Evolutionary conservation across 208 protist species (phyloP).

Genomic region (Trypanosoma rangeli): DNA sequence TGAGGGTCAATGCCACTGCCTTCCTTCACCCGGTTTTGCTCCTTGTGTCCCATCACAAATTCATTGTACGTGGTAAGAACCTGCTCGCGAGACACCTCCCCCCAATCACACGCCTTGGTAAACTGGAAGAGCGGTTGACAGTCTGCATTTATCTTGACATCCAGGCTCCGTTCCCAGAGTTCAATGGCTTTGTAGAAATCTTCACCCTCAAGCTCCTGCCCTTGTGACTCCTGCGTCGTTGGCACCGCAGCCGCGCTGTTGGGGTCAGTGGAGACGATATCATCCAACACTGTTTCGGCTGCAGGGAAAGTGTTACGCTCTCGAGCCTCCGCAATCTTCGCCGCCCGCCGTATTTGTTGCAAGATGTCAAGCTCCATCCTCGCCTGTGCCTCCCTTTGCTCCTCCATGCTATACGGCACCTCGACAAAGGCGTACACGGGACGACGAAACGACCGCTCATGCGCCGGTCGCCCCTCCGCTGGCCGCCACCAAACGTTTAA

Average conservation of each 20-base stretch:
- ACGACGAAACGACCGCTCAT: conserved; percentile 37
- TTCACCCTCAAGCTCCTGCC: conserved; percentile 17
- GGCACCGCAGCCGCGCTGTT: not conserved
- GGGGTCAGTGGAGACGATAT: conserved; percentile 11
- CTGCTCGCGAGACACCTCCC: conserved; percentile 18
- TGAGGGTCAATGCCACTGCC: not conserved
- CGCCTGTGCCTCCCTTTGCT: conserved; percentile 43
- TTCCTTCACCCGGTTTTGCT: not conserved
- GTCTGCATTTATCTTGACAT: not conserved
- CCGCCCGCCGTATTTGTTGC: conserved; percentile 36
- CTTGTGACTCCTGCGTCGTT: not conserved
- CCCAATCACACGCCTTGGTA: conserved; percentile 15
- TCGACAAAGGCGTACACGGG: conserved; percentile 64
- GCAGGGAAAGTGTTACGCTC: conserved; percentile 29
- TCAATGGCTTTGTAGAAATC: conserved; percentile 25
- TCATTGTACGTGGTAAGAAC: conserved; percentile 18
- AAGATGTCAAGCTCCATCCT: conserved; percentile 48
- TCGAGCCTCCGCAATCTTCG: conserved; percentile 46
- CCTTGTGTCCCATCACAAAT: conserved; percentile 14
- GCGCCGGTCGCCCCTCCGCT: conserved; percentile 2
- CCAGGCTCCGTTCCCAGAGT: conserved; percentile 21
- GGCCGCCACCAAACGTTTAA: conserved; percentile 65
- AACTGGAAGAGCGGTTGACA: conserved; percentile 18
- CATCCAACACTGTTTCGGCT: conserved; percentile 12
- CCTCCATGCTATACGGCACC: conserved; percentile 36